Conservation (phyloP, 2,329 filamentous ascomycete genomes). For the Fusarium robinianum region DNA sequence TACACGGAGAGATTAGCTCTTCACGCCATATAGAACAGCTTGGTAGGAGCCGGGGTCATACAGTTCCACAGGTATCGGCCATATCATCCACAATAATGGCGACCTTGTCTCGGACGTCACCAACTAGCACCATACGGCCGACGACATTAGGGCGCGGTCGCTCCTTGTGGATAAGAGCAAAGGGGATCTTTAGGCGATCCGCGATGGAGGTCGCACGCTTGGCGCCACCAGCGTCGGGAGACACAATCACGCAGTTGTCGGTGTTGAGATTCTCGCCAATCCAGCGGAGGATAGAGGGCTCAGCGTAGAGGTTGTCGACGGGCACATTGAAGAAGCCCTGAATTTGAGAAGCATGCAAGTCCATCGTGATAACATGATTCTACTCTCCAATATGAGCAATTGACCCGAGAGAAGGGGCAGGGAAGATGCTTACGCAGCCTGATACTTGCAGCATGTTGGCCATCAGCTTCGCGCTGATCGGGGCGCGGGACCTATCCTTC, state of each 20-base stretch:
- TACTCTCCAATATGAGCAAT: conserved; percentile 24
- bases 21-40: too few relatives aligned
- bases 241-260: conserved; percentile 89
- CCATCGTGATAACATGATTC: conserved; percentile 83
- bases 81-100: conserved; percentile 98
- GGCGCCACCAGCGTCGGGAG: conserved; percentile 90
- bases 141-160: conserved; percentile 85
- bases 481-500: conserved; percentile 92
- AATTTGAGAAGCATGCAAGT: conserved; percentile 90
- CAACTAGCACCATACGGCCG: conserved; percentile 90
- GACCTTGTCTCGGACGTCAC: conserved; percentile 86
- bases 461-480: conserved; percentile 93
- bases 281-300: conserved; percentile 89
- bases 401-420: background rate
- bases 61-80: conserved; percentile 92
- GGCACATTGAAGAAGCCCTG: conserved; percentile 92
- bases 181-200: conserved; percentile 85
- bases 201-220: conserved; percentile 94
- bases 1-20: conserved; percentile 25
- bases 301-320: conserved; percentile 82
- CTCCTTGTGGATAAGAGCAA: conserved; percentile 97
- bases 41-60: conserved; percentile 28
- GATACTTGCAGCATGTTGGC: conserved; percentile 97
- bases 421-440: conserved; percentile 63
- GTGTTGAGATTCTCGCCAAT: conserved; percentile 84